A percentile compares a stretch with the other conserved stretches of the same genome.
phyloP scores from a whole-genome alignment of 106 monocot genomes.

The Cymbidium sinense region DNA sequence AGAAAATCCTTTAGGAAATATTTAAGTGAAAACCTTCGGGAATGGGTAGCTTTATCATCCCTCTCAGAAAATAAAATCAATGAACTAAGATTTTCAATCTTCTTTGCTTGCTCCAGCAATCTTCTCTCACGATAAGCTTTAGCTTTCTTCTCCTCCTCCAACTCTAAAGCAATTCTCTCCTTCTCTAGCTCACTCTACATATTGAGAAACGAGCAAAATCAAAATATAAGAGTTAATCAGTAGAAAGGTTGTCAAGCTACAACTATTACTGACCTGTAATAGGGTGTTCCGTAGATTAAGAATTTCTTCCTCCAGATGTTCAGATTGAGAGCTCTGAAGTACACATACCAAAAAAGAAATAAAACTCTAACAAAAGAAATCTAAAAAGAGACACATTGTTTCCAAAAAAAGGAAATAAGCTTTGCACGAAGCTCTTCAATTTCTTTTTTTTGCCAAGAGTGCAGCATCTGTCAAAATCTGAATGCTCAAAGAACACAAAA shows the following conservation, averaged over 20 bases:
- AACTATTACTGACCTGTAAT: conserved; percentile 47
- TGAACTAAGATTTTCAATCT: conserved; percentile 94
- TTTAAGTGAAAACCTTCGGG: conserved; percentile 39
- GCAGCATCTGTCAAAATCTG: conserved; percentile 98
- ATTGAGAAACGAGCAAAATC: background rate
- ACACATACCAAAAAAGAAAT: conserved; percentile 7
- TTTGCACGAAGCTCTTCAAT: conserved; percentile 92
- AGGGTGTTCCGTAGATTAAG: conserved; percentile 80
- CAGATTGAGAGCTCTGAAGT: conserved; percentile 78
- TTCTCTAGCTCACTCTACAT: conserved; percentile 93
- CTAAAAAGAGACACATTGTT: conserved; percentile 1
- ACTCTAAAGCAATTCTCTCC: conserved; percentile 89
- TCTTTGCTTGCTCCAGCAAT: conserved; percentile 70
- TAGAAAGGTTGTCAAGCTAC: background rate
- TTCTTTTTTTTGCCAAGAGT: conserved; percentile 79
- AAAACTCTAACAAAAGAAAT: background rate
- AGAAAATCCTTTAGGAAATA: background rate
- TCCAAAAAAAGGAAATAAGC: conserved; percentile 37
- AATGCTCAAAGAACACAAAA: background rate
- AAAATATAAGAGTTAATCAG: background rate
- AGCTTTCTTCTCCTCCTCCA: conserved; percentile 94
- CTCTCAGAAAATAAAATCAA: conserved; percentile 73
- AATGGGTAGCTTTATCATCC: conserved; percentile 31
- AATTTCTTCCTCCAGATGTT: conserved; percentile 88
- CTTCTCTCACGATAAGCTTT: conserved; percentile 77